phyloP scores from a whole-genome alignment of 345 rosid genomes.

The Acer saccharum region DNA sequence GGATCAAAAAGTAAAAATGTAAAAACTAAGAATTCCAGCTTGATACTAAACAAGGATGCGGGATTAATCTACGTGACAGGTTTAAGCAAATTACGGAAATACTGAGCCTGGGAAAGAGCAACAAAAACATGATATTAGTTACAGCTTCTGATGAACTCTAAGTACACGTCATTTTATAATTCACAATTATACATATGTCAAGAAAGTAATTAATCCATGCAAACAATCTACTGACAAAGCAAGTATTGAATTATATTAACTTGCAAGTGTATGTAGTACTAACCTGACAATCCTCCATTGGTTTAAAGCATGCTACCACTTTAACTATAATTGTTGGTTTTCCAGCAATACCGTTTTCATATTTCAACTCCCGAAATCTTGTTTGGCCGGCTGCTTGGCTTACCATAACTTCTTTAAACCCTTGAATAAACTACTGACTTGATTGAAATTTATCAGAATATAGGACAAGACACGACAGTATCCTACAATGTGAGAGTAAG shows the following conservation, averaged over 20 bases:
- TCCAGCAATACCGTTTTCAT: constrained; percentile 90
- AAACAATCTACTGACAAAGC: neutral
- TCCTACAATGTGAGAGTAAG: constrained; percentile 11
- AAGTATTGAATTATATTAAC: neutral
- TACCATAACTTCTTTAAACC: constrained; percentile 81
- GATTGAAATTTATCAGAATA: constrained; percentile 17
- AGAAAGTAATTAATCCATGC: neutral
- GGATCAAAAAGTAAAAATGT: constrained; percentile 34
- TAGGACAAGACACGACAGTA: constrained; percentile 14
- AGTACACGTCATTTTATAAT: neutral
- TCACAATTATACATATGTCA: neutral
- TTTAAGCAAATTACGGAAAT: constrained; percentile 95
- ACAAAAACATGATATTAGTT: constrained; percentile 17
- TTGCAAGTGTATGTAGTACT: constrained; percentile 24
- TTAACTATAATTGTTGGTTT: constrained; percentile 77
- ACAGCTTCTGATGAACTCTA: neutral
- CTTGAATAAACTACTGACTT: constrained; percentile 26
- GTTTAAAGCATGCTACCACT: constrained; percentile 96
- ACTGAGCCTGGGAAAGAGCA: constrained; percentile 76
- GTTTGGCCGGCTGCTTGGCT: constrained; percentile 96
- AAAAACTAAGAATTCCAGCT: constrained; percentile 51
- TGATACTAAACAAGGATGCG: constrained; percentile 28
- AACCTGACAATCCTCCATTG: constrained; percentile 97
- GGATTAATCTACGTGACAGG: constrained; percentile 88
- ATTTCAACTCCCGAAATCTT: constrained; percentile 88